These are phyloP conservation scores for Stemphylium vesicarium DNA, from an alignment of 2,329 filamentous ascomycete genomes.

Conservation along the genomic window DNA sequence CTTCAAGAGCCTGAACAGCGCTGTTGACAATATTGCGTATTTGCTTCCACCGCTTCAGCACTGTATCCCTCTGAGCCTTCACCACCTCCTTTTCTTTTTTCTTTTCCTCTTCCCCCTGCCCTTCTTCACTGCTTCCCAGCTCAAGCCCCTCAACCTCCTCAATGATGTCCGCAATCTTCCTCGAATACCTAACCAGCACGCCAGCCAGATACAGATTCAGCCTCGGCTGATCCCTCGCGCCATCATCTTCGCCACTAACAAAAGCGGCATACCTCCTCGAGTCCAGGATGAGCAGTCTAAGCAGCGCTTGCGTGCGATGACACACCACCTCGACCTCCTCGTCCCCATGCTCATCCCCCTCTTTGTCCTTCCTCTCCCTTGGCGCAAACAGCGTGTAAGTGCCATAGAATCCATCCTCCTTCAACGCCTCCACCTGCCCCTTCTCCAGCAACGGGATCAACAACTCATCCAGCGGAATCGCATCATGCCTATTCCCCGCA, in stretches of 20 bases:
- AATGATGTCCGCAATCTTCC: conserved; percentile 34
- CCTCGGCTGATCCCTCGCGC: conserved; percentile 43
- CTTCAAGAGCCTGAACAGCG: conserved; percentile 15
- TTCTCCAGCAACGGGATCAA: conserved; percentile 48
- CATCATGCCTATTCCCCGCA: conserved; percentile 47
- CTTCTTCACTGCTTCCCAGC: not conserved
- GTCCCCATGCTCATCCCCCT: not conserved
- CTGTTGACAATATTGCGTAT: conserved; percentile 35
- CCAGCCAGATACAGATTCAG: conserved; percentile 48
- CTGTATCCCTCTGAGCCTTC: conserved; percentile 32
- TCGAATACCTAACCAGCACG: conserved; percentile 39
- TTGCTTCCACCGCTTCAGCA: conserved; percentile 48
- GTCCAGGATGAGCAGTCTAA: conserved; percentile 46
- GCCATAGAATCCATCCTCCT: conserved; percentile 52
- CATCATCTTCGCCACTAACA: conserved; percentile 41
- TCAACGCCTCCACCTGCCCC: conserved; percentile 44
- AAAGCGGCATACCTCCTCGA: conserved; percentile 39
- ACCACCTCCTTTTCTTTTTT: not conserved
- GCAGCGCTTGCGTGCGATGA: conserved; percentile 55
- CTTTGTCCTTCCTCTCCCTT: too few species aligned
- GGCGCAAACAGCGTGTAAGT: conserved; percentile 33
- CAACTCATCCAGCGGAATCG: conserved; percentile 51
- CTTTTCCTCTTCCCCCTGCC: not conserved
- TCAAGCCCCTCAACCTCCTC: conserved; percentile 38
- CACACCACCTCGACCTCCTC: conserved; percentile 38